Conservation (phyloP, 2,329 filamentous ascomycete genomes). For the Clonostachys solani region DNA sequence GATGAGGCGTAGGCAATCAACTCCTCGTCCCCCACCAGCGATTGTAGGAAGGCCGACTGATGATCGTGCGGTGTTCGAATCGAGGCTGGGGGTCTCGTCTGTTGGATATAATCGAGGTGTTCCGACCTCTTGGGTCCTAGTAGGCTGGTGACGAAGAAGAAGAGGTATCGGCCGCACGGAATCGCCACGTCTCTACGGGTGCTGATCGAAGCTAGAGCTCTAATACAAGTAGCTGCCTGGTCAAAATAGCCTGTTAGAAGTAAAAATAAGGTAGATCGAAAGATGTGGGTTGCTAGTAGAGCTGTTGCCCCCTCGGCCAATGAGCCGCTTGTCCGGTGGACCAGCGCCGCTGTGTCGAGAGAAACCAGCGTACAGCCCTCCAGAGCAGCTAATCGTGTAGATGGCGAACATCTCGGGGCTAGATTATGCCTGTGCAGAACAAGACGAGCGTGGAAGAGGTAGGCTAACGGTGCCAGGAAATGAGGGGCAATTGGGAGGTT, state of each 20-base stretch:
- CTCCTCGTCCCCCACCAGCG: slow-evolving; percentile 67
- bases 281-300: slow-evolving; percentile 77
- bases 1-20: slow-evolving; percentile 81
- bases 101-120: slow-evolving; percentile 30
- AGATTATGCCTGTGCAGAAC: slow-evolving; percentile 88
- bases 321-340: slow-evolving; percentile 60
- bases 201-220: slow-evolving; percentile 67
- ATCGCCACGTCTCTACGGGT: slow-evolving; percentile 67
- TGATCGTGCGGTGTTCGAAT: slow-evolving; percentile 14
- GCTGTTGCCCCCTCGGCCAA: slow-evolving; percentile 67
- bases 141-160: slow-evolving; percentile 68
- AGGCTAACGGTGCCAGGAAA: slow-evolving; percentile 69
- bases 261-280: slow-evolving; percentile 79
- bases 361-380: slow-evolving; percentile 72
- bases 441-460: slow-evolving; percentile 79
- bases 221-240: slow-evolving; percentile 68
- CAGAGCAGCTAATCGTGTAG: slow-evolving; percentile 67
- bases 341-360: slow-evolving; percentile 72
- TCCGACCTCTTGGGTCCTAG: slow-evolving; percentile 54
- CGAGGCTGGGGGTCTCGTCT: slow-evolving; percentile 21
- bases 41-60: slow-evolving; percentile 21
- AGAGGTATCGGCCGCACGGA: slow-evolving; percentile 75
- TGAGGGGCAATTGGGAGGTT: slow-evolving; percentile 67
- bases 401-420: slow-evolving; percentile 61
- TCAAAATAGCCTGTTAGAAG: slow-evolving; percentile 71